Evolutionary conservation across 2,329 filamentous ascomycete species (phyloP).

Genomic region (Penicillium psychrosexuale): DNA sequence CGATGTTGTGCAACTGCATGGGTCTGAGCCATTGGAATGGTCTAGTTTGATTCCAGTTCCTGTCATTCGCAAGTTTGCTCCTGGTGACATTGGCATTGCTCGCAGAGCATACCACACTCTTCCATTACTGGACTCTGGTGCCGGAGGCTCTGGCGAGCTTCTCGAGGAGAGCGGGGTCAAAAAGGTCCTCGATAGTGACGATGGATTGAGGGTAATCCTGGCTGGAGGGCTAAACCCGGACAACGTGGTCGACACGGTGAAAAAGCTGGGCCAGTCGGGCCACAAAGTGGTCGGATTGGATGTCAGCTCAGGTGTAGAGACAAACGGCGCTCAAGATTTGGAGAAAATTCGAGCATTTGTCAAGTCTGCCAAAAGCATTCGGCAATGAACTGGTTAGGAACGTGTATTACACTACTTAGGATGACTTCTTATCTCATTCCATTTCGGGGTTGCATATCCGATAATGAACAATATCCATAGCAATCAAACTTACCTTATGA

Average conservation of each 20-base stretch:
- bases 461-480: neutral
- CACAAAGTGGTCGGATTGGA: slow-evolving; percentile 76
- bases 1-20: slow-evolving; percentile 90
- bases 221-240: slow-evolving; percentile 80
- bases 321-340: slow-evolving; percentile 73
- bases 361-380: slow-evolving; percentile 62
- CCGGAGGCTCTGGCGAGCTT: slow-evolving; percentile 74
- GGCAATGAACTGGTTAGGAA: slow-evolving; percentile 17
- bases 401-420: neutral
- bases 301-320: slow-evolving; percentile 91
- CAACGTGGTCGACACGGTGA: slow-evolving; percentile 69
- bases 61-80: slow-evolving; percentile 81
- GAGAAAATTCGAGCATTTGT: slow-evolving; percentile 80
- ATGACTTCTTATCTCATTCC: slow-evolving; percentile 5
- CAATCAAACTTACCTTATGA: neutral
- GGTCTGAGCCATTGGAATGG: slow-evolving; percentile 90
- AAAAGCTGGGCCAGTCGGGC: slow-evolving; percentile 58
- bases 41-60: slow-evolving; percentile 83
- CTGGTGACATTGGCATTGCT: slow-evolving; percentile 68
- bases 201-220: slow-evolving; percentile 70
- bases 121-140: slow-evolving; percentile 81
- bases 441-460: neutral
- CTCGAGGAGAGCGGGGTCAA: slow-evolving; percentile 71
- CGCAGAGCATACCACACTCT: slow-evolving; percentile 76
- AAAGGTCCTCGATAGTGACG: slow-evolving; percentile 62